Evolutionary conservation across 441 rosid species (phyloP).

Genomic region (Breynia disticha): DNA sequence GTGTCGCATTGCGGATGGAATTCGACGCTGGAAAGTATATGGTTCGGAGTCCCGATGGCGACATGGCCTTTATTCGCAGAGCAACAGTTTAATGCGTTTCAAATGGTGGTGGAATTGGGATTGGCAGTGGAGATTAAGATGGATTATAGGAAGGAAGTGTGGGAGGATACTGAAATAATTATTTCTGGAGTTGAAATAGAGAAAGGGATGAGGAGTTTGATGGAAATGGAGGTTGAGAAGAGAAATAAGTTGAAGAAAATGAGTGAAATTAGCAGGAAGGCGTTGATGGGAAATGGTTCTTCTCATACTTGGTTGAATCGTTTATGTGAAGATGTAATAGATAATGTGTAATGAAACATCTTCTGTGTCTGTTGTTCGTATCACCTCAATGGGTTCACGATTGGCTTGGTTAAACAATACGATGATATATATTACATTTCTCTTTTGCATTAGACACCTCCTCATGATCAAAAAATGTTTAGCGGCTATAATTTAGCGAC

Average conservation of each 20-base stretch:
- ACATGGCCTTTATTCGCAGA: constrained; percentile 57
- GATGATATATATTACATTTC: no score
- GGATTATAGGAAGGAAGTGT: constrained; percentile 30
- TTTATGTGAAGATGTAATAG: constrained; percentile 25
- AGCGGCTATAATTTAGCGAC: no score
- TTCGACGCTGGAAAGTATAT: constrained; percentile 40
- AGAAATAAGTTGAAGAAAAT: constrained; percentile 28
- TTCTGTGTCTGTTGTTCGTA: not conserved
- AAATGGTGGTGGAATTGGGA: constrained; percentile 31
- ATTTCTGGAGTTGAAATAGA: constrained; percentile 25
- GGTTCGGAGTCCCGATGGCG: constrained; percentile 46
- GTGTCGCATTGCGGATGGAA: constrained; percentile 66
- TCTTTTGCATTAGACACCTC: no score
- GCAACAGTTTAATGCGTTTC: constrained; percentile 54
- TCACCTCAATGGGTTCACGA: no score
- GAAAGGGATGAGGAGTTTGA: constrained; percentile 31
- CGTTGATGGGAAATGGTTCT: constrained; percentile 30
- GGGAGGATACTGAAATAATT: constrained; percentile 2
- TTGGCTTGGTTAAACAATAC: no score
- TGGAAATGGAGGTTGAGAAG: constrained; percentile 27
- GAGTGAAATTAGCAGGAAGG: constrained; percentile 22
- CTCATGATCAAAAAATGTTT: no score
- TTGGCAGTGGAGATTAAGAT: constrained; percentile 34
- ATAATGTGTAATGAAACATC: constrained; percentile 3
- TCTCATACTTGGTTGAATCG: constrained; percentile 20